Conservation (phyloP, 139 green algal species). For the Edaphochlamys debaryana region DNA sequence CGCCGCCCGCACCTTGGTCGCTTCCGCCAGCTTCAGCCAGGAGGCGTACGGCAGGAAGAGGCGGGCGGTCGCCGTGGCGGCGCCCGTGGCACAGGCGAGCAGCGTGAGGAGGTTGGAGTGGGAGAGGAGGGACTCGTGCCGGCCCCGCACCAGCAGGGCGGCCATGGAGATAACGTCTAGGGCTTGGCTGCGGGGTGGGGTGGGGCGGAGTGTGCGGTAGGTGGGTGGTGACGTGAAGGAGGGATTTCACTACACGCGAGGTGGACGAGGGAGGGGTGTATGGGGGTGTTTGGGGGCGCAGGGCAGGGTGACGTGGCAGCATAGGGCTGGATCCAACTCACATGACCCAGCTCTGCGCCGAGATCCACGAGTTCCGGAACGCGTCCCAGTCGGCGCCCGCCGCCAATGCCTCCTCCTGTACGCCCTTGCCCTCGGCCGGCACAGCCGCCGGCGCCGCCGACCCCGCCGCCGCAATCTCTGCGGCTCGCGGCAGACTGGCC, state of each 20-base stretch:
- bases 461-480: neutral
- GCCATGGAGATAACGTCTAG: neutral
- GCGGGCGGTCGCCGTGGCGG: neutral
- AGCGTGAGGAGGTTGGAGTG: neutral
- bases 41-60: neutral
- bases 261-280: no score
- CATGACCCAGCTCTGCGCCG: conserved; percentile 17
- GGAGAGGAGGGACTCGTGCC: neutral
- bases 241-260: no score
- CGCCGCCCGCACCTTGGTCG: neutral
- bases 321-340: no score
- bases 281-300: no score
- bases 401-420: neutral
- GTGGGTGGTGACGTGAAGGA: neutral
- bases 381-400: neutral
- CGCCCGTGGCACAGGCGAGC: neutral
- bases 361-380: neutral
- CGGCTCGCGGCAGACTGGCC: neutral
- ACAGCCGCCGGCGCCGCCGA: neutral
- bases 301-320: no score
- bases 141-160: neutral
- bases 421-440: neutral
- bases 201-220: neutral
- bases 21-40: conserved; percentile 11
- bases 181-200: neutral